Evolutionary conservation across 805 yeast genomes (phyloP), one percentile per base, ranked within the genome.

Genomic region (Saccharomycopsis sp.): DNA sequence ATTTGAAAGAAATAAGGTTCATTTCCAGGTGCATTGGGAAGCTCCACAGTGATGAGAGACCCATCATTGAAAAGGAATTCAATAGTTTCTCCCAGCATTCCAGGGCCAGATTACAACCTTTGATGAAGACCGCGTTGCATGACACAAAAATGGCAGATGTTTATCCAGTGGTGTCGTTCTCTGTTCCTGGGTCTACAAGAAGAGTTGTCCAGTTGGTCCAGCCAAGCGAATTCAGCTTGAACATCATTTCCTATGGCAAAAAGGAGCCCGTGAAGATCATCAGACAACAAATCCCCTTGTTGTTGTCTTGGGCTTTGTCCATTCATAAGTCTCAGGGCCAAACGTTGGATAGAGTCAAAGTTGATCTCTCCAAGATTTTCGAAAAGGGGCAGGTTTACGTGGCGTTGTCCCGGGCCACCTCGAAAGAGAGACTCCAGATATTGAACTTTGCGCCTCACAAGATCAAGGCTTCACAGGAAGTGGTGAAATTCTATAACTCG

Each of bases 241-340:
- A 64, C 59, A 86, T 12, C 80, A 85, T 4, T 81, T 76, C 38
- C 46, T 84, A 87, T 0, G 97, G 88, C 55, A 66, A 65, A 10
- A 88, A 95, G 85, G 69, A 68, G 0, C 65, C 83, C n/a, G 87
- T 79, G 48, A 88, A 85, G 56, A 84, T 80, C 13, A 67, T 80
- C 16, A 65, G 88, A 53, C 54, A 48, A 0, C 94, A 83, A 54
- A 50, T 81, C 2, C 94, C 94, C 1, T 61, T 83, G 22, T 63
- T 80, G 42, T 60, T 83, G 27, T 77, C 92, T 18, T 83, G 92
- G 92, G 87, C 94, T 0, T 57, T 83, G 50, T 83, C 92, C 0
- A 83, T 83, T 38, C 94, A 83, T 54, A 83, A 83, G 55, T 75
- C 92, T 0, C 94, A 83, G 56, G 94, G 94, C 2, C 94, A 83